Evolutionary conservation across 768 basidiomycete genomes (phyloP).

Genomic region (Boletellus sp.): DNA sequence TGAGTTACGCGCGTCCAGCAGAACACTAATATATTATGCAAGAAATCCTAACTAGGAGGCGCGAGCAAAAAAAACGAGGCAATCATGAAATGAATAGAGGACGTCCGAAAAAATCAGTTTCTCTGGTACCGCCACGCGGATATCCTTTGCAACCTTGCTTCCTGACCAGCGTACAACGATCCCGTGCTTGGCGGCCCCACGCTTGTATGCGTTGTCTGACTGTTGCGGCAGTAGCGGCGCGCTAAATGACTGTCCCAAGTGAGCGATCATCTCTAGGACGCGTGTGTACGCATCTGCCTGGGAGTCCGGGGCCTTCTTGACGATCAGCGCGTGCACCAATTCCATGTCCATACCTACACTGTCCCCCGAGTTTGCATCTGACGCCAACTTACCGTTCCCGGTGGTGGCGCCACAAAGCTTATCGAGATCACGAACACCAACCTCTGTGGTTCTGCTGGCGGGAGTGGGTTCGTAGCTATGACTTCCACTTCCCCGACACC

Average conservation of each 20-base stretch:
- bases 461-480: not conserved
- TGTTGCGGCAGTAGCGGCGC: constrained; percentile 4
- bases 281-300: not conserved
- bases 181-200: constrained; percentile 4
- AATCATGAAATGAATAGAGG: too few relatives aligned
- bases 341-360: not conserved
- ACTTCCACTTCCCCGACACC: not conserved
- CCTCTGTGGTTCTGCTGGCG: not conserved
- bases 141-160: not conserved
- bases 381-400: not conserved
- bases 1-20: too few relatives aligned
- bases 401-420: not conserved
- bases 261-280: constrained; percentile 2
- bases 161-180: not conserved
- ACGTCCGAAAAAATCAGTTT: not conserved
- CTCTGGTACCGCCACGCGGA: constrained; percentile 3
- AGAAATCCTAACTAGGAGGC: too few relatives aligned
- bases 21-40: too few relatives aligned
- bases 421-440: not conserved
- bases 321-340: not conserved
- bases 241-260: constrained; percentile 2
- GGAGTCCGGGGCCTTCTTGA: not conserved
- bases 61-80: too few relatives aligned
- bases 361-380: not conserved
- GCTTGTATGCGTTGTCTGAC: not conserved